A percentile compares a stretch with the other conserved stretches of the same genome.
Conservation (phyloP, 805 yeast genomes). For the Ogataea nakhonphanomensis region DNA sequence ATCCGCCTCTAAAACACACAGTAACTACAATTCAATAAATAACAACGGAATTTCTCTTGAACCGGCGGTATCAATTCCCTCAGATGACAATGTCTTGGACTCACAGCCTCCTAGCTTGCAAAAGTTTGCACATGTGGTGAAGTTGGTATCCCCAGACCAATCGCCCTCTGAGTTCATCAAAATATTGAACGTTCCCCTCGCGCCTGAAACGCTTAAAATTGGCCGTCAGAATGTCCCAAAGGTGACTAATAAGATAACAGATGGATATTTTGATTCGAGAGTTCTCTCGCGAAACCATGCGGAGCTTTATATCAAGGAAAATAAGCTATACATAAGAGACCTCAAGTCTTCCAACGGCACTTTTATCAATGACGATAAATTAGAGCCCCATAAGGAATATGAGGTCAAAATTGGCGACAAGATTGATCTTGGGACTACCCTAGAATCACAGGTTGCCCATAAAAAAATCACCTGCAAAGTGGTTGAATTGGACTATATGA, state of each 20-base stretch:
- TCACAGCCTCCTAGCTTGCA: slow-evolving; percentile 24
- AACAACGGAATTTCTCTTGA: slow-evolving; percentile 15
- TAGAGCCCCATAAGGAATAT: slow-evolving; percentile 58
- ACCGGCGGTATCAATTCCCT: slow-evolving; percentile 7
- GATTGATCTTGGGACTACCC: slow-evolving; percentile 93
- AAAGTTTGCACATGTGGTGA: slow-evolving; percentile 54
- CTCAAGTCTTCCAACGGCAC: slow-evolving; percentile 94
- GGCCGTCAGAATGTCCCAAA: slow-evolving; percentile 85
- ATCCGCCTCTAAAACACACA: slow-evolving; percentile 33
- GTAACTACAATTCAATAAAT: slow-evolving; percentile 31
- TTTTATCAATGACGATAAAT: slow-evolving; percentile 72
- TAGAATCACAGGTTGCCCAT: slow-evolving; percentile 66
- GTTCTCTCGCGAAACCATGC: slow-evolving; percentile 95
- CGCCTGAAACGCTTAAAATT: slow-evolving; percentile 78
- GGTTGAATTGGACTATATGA: slow-evolving; percentile 64
- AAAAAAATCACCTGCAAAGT: slow-evolving; percentile 82
- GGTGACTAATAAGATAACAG: slow-evolving; percentile 58
- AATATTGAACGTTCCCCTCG: slow-evolving; percentile 71
- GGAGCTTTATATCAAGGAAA: slow-evolving; percentile 67
- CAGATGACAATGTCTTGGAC: slow-evolving; percentile 8
- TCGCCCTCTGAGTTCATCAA: slow-evolving; percentile 68
- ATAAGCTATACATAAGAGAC: slow-evolving; percentile 70
- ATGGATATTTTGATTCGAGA: slow-evolving; percentile 92
- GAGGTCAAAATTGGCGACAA: slow-evolving; percentile 76
- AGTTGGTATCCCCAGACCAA: slow-evolving; percentile 71